These are phyloP conservation scores for Peribolospora kevripleyi DNA, from an alignment of 768 basidiomycete genomes.

Conservation along the genomic window DNA sequence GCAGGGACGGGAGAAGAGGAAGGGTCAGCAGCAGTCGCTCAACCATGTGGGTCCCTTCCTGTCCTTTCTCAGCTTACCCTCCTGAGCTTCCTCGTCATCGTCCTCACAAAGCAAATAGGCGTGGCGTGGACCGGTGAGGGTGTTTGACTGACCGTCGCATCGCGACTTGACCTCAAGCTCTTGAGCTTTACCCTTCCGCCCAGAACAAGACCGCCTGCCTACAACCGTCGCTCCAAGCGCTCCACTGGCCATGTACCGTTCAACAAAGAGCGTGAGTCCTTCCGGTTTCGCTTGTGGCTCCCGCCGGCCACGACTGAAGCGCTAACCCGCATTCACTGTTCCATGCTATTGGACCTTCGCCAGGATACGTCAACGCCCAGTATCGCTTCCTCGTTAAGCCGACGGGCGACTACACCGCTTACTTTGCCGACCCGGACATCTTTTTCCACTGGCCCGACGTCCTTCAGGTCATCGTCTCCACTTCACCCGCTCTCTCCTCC, in stretches of 20 bases:
- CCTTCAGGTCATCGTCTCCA: constrained; percentile 77
- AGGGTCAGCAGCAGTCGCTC: constrained; percentile 2
- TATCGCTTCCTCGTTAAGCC: constrained; percentile 92
- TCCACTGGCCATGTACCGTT: constrained; percentile 36
- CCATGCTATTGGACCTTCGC: background rate
- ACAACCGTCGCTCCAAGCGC: constrained; percentile 33
- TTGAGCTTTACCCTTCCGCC: constrained; percentile 87
- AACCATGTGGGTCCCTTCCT: constrained; percentile 4
- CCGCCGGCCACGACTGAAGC: background rate
- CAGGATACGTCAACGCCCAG: constrained; percentile 87
- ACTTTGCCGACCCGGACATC: constrained; percentile 96
- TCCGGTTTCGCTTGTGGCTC: background rate
- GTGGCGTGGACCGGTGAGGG: no score
- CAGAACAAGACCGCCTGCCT: constrained; percentile 35
- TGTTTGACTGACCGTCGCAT: background rate
- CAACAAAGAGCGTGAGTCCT: constrained; percentile 75
- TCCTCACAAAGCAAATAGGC: no score
- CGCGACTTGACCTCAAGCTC: constrained; percentile 28
- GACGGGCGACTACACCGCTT: constrained; percentile 55
- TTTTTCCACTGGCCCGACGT: constrained; percentile 41
- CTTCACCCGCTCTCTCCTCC: constrained; percentile 46
- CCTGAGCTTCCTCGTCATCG: background rate
- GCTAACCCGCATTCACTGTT: background rate
- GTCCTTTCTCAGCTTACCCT: background rate
- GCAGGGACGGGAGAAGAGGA: background rate